Evolutionary conservation across 1,284 basidiomycete genomes (phyloP).

Genomic region (Athelia sp.): DNA sequence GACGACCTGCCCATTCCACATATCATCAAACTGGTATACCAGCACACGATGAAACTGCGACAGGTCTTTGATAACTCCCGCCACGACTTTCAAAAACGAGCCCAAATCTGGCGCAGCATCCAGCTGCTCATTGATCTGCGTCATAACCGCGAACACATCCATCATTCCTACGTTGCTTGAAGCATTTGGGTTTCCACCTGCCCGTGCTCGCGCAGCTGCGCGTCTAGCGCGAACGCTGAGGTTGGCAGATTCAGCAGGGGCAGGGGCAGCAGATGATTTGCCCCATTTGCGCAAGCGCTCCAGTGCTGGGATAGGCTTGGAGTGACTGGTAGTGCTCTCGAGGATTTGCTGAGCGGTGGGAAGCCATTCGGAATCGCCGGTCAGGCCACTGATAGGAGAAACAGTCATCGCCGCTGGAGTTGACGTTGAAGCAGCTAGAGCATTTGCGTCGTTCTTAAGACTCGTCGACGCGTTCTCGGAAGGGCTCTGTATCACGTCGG

Average conservation of each 20-base stretch:
- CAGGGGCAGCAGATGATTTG: not conserved
- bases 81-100: constrained; percentile 72
- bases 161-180: constrained; percentile 60
- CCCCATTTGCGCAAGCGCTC: constrained; percentile 57
- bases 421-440: constrained; percentile 20
- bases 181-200: not conserved
- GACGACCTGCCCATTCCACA: constrained; percentile 75
- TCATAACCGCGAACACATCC: constrained; percentile 78
- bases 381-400: no score
- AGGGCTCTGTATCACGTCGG: not conserved
- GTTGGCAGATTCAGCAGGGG: constrained; percentile 3
- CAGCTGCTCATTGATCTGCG: constrained; percentile 85
- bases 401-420: constrained; percentile 13
- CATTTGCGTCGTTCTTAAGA: constrained; percentile 13
- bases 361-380: constrained; percentile 39
- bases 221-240: constrained; percentile 14
- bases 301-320: constrained; percentile 72
- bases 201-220: constrained; percentile 7
- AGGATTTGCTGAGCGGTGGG: constrained; percentile 59
- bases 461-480: not conserved
- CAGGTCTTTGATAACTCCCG: constrained; percentile 79
- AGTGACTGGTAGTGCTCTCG: constrained; percentile 70
- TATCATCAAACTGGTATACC: constrained; percentile 81
- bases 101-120: constrained; percentile 67
- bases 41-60: constrained; percentile 85